Conservation (phyloP, 2,329 filamentous ascomycete genomes). For the Lachnellula willkommii region DNA sequence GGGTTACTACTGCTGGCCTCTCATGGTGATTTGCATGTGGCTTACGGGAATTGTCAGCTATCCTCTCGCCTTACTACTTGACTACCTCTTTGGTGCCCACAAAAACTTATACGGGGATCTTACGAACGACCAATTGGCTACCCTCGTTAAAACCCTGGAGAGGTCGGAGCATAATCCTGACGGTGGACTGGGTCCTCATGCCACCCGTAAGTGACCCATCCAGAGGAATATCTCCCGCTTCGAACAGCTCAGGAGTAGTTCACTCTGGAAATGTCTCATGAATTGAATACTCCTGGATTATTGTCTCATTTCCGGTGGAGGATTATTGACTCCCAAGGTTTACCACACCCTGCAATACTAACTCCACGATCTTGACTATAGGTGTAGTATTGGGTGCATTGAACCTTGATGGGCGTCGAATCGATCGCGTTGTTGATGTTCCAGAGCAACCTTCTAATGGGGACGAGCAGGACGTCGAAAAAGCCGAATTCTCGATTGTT, state of each 20-base stretch:
- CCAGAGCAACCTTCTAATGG: neutral
- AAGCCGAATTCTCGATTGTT: conserved; percentile 8
- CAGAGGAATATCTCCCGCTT: no score
- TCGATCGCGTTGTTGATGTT: conserved; percentile 11
- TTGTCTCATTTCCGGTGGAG: no score
- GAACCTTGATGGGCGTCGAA: conserved; percentile 17
- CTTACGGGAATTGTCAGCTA: conserved; percentile 21
- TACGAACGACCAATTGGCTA: conserved; percentile 18
- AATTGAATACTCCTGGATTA: no score
- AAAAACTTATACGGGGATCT: conserved; percentile 16
- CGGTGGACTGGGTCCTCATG: conserved; percentile 18
- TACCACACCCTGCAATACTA: no score
- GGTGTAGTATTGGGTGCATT: conserved; percentile 23
- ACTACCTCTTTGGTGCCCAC: conserved; percentile 5
- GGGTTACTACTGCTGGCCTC: conserved; percentile 24
- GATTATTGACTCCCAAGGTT: no score
- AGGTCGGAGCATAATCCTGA: conserved; percentile 17
- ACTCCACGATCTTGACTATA: no score
- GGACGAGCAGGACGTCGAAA: conserved; percentile 20
- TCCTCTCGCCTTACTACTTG: conserved; percentile 23
- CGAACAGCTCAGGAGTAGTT: no score
- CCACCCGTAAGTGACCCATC: conserved; percentile 6
- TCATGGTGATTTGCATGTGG: conserved; percentile 27
- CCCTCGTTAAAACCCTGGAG: conserved; percentile 24
- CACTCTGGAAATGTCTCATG: no score